Conservation (phyloP, 164 flowering plant species). For the Piper betle region DNA sequence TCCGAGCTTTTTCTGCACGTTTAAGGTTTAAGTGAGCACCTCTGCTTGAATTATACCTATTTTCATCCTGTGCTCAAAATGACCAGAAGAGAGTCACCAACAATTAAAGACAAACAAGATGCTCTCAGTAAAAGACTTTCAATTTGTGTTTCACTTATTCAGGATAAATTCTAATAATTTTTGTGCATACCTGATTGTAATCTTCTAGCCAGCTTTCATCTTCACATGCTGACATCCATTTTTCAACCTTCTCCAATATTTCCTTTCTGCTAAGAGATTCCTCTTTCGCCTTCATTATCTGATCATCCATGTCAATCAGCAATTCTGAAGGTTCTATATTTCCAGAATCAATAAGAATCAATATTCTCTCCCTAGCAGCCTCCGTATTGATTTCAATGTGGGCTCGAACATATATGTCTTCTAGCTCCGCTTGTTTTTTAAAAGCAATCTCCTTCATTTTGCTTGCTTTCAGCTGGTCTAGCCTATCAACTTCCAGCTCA, state of each 20-base stretch:
- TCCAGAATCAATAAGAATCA: conserved; percentile 79
- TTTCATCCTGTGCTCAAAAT: conserved; percentile 64
- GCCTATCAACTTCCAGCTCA: conserved; percentile 91
- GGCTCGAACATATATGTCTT: conserved; percentile 70
- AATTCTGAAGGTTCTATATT: conserved; percentile 83
- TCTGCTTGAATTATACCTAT: conserved; percentile 86
- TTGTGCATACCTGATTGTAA: conserved; percentile 63
- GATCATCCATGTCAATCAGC: conserved; percentile 89
- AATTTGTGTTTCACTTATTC: too few relatives aligned
- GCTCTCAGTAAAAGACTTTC: neutral
- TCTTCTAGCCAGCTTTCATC: conserved; percentile 99
- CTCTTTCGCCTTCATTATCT: conserved; percentile 72
- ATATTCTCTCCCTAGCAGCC: conserved; percentile 71
- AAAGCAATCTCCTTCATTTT: conserved; percentile 95
- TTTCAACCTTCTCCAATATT: conserved; percentile 94
- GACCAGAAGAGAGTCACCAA: neutral
- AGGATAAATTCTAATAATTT: neutral
- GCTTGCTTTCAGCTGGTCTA: conserved; percentile 89
- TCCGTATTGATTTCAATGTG: conserved; percentile 83
- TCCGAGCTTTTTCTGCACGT: conserved; percentile 93
- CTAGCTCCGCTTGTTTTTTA: conserved; percentile 82
- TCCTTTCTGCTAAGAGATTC: conserved; percentile 94
- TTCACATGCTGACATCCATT: conserved; percentile 99
- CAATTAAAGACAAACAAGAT: neutral
- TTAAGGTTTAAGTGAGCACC: conserved; percentile 95